Evolutionary conservation across 2,329 filamentous ascomycete genomes (phyloP).

Genomic region (Fusarium transvaalense): DNA sequence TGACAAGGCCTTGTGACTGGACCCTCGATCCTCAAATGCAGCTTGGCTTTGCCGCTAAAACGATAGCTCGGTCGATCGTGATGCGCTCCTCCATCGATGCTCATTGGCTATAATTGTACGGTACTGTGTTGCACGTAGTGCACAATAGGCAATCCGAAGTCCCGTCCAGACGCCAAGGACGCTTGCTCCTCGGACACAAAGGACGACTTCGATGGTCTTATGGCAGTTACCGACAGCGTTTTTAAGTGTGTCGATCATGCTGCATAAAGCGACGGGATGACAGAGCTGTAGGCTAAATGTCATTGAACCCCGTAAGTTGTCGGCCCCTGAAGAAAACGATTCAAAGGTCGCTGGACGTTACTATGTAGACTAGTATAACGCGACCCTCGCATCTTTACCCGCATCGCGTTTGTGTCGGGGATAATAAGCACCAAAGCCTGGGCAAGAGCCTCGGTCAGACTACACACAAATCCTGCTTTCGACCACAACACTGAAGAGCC

Average conservation of each 20-base stretch:
- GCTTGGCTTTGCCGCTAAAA: conserved; percentile 47
- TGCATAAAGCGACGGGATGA: conserved; percentile 15
- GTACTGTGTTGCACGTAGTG: not conserved
- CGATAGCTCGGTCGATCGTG: conserved; percentile 45
- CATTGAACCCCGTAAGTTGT: conserved; percentile 1
- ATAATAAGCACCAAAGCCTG: conserved; percentile 1
- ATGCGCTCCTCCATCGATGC: conserved; percentile 16
- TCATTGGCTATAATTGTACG: conserved; percentile 9
- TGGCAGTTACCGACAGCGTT: conserved; percentile 5
- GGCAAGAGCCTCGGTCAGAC: not conserved
- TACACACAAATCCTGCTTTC: not conserved
- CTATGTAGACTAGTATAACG: not conserved
- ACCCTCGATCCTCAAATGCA: conserved; percentile 27
- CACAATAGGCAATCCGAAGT: not conserved
- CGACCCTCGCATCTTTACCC: conserved; percentile 14
- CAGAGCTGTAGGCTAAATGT: conserved; percentile 3
- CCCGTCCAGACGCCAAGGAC: conserved; percentile 9
- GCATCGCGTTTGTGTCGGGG: not conserved
- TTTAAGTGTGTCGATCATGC: conserved; percentile 2
- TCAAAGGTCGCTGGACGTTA: conserved; percentile 19
- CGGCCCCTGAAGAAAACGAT: conserved; percentile 9
- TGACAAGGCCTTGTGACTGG: conserved; percentile 22
- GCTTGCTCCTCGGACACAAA: not conserved
- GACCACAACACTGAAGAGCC: not conserved
- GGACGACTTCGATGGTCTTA: not conserved